Conservation (phyloP, 148 eudicot species). For the Camellia japonica region DNA sequence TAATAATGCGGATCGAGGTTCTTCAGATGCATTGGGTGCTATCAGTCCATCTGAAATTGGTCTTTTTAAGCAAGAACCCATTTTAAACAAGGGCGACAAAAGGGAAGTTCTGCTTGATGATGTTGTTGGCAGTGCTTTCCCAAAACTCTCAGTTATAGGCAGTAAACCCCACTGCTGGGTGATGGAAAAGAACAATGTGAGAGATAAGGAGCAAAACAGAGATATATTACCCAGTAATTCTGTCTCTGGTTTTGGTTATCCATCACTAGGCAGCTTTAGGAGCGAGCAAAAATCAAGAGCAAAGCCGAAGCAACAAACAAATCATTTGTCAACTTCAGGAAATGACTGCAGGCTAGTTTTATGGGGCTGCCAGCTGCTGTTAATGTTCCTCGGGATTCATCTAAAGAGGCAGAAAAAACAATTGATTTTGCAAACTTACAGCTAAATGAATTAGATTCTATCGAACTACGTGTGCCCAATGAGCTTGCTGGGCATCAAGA, state of each 20-base stretch:
- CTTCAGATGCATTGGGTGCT: conserved; percentile 26
- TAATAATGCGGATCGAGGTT: conserved; percentile 25
- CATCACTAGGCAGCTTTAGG: conserved; percentile 14
- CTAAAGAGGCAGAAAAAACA: conserved; percentile 33
- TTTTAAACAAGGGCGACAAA: conserved; percentile 24
- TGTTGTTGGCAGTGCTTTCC: conserved; percentile 22
- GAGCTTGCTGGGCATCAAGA: conserved; percentile 9
- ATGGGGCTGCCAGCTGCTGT: conserved; percentile 9
- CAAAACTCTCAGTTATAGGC: neutral
- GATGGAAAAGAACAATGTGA: conserved; percentile 36
- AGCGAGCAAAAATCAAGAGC: conserved; percentile 26
- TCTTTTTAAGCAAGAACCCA: conserved; percentile 20
- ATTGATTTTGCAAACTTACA: conserved; percentile 30
- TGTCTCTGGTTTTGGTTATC: neutral
- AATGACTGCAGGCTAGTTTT: neutral
- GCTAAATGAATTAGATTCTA: conserved; percentile 32
- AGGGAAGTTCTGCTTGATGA: conserved; percentile 34
- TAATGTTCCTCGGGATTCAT: conserved; percentile 21
- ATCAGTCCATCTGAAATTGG: conserved; percentile 7
- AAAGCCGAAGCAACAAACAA: conserved; percentile 23
- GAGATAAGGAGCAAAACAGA: conserved; percentile 28
- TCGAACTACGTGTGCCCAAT: conserved; percentile 2
- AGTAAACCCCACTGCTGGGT: conserved; percentile 15
- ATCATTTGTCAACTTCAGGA: conserved; percentile 8
- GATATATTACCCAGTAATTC: conserved; percentile 8